Conservation (phyloP, 148 eudicot species). For the Nyssa sinensis region DNA sequence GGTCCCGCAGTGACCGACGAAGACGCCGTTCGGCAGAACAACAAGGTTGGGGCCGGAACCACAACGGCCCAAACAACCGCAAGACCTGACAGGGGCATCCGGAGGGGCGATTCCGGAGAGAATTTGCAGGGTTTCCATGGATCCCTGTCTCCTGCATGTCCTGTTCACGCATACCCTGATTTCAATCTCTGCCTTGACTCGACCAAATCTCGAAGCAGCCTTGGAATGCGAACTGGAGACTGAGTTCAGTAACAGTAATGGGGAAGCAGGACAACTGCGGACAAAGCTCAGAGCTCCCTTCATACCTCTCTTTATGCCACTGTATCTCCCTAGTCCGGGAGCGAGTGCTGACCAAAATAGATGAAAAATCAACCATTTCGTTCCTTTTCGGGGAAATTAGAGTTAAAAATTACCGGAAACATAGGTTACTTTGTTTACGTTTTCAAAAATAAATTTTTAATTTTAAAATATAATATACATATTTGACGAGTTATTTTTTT, state of each 20-base stretch:
- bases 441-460: too few species aligned
- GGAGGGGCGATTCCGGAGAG: constrained; percentile 70
- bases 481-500: too few species aligned
- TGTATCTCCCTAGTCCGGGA: too few species aligned
- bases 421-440: too few species aligned
- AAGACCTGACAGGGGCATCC: constrained; percentile 46
- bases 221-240: not conserved
- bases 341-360: too few species aligned
- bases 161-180: constrained; percentile 68
- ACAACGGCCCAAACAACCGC: constrained; percentile 75
- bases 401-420: too few species aligned
- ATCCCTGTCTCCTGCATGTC: constrained; percentile 66
- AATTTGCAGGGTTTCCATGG: constrained; percentile 42
- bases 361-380: too few species aligned
- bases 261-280: not conserved
- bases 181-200: constrained; percentile 21
- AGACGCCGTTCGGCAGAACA: constrained; percentile 43
- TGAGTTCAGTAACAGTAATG: not conserved
- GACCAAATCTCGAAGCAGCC: not conserved
- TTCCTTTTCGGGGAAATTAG: too few species aligned
- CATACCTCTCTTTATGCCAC: constrained; percentile 7
- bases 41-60: constrained; percentile 83
- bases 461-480: too few species aligned
- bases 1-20: constrained; percentile 62
- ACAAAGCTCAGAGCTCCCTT: not conserved